Evolutionary conservation across 768 basidiomycete genomes (phyloP).

Genomic region (Scleroderma bovista): DNA sequence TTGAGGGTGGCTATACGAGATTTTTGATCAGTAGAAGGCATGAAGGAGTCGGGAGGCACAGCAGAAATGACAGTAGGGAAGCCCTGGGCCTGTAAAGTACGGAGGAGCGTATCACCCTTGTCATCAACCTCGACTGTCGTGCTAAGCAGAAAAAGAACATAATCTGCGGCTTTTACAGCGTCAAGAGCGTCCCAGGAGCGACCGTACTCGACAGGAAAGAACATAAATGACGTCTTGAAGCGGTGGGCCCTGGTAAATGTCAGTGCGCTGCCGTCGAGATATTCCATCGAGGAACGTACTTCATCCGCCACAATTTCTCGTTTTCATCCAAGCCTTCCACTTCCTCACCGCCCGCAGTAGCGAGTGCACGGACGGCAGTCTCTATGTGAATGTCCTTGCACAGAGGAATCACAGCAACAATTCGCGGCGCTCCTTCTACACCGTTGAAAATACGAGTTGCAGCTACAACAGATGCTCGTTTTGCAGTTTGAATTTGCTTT

Average conservation of each 20-base stretch:
- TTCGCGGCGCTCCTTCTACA: constrained; percentile 72
- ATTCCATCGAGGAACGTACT: constrained; percentile 34
- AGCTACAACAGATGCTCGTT: constrained; percentile 61
- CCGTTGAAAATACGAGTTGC: constrained; percentile 77
- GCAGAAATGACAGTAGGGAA: constrained; percentile 79
- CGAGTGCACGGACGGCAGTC: constrained; percentile 50
- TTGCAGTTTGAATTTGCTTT: constrained; percentile 74
- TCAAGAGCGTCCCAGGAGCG: constrained; percentile 76
- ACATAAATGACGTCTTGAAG: constrained; percentile 89
- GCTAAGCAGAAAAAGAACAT: constrained; percentile 81
- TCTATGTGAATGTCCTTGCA: constrained; percentile 56
- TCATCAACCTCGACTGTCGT: constrained; percentile 73
- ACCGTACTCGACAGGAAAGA: constrained; percentile 70
- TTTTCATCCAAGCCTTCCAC: constrained; percentile 11
- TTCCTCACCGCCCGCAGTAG: constrained; percentile 51
- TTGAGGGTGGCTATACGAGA: constrained; percentile 65
- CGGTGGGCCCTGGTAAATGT: constrained; percentile 60
- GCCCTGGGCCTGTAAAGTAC: constrained; percentile 86
- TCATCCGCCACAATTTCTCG: constrained; percentile 51
- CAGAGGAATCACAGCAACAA: constrained; percentile 85
- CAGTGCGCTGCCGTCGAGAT: not conserved
- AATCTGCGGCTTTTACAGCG: constrained; percentile 84
- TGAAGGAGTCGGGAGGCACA: constrained; percentile 47
- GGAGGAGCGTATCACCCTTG: constrained; percentile 84
- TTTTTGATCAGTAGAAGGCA: constrained; percentile 51